Evolutionary conservation across 228 moss, liverwort and hornwort species (phyloP), one percentile per base, ranked within the genome.

Genomic region (Sphagnum fallax): DNA sequence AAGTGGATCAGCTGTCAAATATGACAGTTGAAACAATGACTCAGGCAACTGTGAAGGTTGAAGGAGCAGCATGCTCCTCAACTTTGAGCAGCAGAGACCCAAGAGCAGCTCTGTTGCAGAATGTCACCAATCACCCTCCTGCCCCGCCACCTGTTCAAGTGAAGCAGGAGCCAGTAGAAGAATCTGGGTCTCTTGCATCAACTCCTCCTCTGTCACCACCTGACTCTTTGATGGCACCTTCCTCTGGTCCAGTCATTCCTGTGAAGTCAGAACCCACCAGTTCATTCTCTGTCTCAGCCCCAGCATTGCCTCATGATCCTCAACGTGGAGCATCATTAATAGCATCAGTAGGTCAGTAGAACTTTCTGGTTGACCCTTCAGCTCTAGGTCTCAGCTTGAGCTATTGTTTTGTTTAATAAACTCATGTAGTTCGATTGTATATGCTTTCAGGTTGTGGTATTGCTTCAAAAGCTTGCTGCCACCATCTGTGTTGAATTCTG

Each of bases 131-230:
- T 52, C 76, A 70, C 66, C 67, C 86, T 4, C 65, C 69, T 7
- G 80, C 58, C 72, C 49, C 64, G 49, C 62, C 75, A 16, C 77
- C 74, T 69, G 61, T 81, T 55, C 85, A 87, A 80, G 87, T 98
- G 11, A 98, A 94, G 77, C 65, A 72, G 74, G 97, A 98, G 75
- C 82, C 89, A 67, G 76, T 86, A 55, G 92, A 98, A 70, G 73
- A 77, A 64, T 64, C 81, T 65, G 76, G 67, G 52, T 67, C 66
- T 47, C 51, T 73, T 67, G 75, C 71, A 70, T 76, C 73, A 73
- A 67, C 71, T 70, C 73, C 66, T 76, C 76, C 90, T 51, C 55
- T 75, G 72, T 81, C 89, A 75, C 81, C 90, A 62, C 68, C 80
- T 67, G 66, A 81, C 64, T 71, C 70, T 14, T 57, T 77, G 64